phyloP scores from a whole-genome alignment of 2,329 filamentous ascomycete species.

The Diaporthe humulicola region DNA sequence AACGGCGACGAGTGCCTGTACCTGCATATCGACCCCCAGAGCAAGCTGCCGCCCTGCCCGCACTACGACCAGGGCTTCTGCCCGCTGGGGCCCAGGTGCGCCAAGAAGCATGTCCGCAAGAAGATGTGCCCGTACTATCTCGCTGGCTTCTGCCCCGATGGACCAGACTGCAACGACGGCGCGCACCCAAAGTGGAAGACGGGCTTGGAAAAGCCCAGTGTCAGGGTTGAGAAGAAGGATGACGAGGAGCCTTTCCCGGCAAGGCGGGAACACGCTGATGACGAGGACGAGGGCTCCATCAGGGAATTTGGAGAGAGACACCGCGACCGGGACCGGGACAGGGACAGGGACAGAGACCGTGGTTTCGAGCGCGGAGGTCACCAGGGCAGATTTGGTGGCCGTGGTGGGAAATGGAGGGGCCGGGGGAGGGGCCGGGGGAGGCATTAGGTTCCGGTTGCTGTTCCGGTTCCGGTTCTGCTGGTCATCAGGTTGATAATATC shows the following conservation, averaged over 20 bases:
- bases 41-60: constrained; percentile 83
- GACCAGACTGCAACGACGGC: constrained; percentile 78
- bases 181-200: constrained; percentile 87
- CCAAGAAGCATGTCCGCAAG: constrained; percentile 88
- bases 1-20: constrained; percentile 98
- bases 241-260: constrained; percentile 68
- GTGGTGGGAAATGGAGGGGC: constrained; percentile 51
- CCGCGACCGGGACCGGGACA: constrained; percentile 45
- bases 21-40: constrained; percentile 87
- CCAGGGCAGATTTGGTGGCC: constrained; percentile 50
- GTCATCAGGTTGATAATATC: not conserved
- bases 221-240: constrained; percentile 74
- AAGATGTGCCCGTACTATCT: constrained; percentile 88
- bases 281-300: constrained; percentile 49
- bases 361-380: constrained; percentile 42
- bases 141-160: constrained; percentile 94
- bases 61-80: constrained; percentile 98
- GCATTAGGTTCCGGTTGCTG: constrained; percentile 25
- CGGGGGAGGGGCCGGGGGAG: constrained; percentile 47
- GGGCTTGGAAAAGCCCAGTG: constrained; percentile 80
- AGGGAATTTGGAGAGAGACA: constrained; percentile 54
- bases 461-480: not conserved
- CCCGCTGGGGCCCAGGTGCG: constrained; percentile 86
- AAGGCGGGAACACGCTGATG: constrained; percentile 47
- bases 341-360: constrained; percentile 49